These are phyloP conservation scores for Alternaria incomplexa DNA, from an alignment of 2,329 filamentous ascomycete species.

Conservation along the genomic window DNA sequence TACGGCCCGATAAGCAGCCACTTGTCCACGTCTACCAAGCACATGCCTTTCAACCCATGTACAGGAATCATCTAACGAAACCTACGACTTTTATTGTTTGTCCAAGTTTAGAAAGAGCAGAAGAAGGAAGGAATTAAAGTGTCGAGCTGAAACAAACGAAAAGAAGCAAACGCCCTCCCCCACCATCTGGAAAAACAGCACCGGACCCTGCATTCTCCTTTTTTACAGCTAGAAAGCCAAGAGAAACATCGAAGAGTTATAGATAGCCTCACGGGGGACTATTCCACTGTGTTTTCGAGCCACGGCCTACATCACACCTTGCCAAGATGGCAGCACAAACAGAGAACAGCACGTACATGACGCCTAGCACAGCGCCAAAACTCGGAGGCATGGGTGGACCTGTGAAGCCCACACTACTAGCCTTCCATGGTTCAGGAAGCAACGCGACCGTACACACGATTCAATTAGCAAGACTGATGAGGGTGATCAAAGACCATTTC, in stretches of 20 bases:
- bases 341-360: background rate
- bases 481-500: slow-evolving; percentile 32
- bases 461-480: slow-evolving; percentile 39
- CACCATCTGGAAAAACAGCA: background rate
- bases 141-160: background rate
- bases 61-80: background rate
- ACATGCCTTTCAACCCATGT: background rate
- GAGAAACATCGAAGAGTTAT: background rate
- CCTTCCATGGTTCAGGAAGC: slow-evolving; percentile 46
- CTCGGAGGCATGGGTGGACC: background rate
- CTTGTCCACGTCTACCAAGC: background rate
- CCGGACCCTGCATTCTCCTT: background rate
- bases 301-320: background rate
- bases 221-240: background rate
- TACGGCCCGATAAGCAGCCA: slow-evolving; percentile 1
- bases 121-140: background rate
- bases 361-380: background rate
- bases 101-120: background rate
- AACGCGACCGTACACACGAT: slow-evolving; percentile 43
- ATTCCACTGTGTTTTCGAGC: background rate
- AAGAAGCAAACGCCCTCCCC: background rate
- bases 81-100: background rate
- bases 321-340: background rate
- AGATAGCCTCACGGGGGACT: background rate
- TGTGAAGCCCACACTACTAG: slow-evolving; percentile 41